Evolutionary conservation across 768 basidiomycete species (phyloP), one percentile per base, ranked within the genome.

Genomic region (Leucocoprinus leucothites): DNA sequence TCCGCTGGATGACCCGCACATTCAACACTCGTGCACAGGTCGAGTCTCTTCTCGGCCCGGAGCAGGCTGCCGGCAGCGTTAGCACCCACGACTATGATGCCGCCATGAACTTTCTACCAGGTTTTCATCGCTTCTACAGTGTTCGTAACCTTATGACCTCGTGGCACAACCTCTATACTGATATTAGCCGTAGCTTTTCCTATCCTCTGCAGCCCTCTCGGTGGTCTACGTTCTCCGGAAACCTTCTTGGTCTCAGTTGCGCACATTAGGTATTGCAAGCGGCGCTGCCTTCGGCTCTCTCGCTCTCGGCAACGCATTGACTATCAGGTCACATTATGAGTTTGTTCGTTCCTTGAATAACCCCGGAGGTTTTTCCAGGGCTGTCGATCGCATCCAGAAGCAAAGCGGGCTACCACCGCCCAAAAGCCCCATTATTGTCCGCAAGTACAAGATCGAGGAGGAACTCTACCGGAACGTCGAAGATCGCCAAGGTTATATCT

Each of bases 51-150:
- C 74, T 85, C 21, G 65, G 71, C 3, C 82, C 82, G 47, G 76
- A 85, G 59, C 74, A 75, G 47, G 78, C 83, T 31, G 63, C 69
- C n/a, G 82, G 80, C 14, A 71, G 73, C 59, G 67, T 84, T 54
- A 73, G 76, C 3, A 63, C 61, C 18, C 77, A 74, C 51, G 86
- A 89, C 72, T 87, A 79, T 64, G 74, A 85, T 0, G 65, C 77
- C 9, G 80, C 85, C 3, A 63, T 73, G 54, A 64, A 64, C 24
- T 88, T 87, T 71, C 67, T 84, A 24, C 78, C 84, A 35, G 77
- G 75, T 36, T 61, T 64, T n/a, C 68, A 72, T 54, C 71, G 69
- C 42, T 64, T 68, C 59, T 74, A 74, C 60, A 67, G 64, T 36
- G 76, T 79, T 53, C 54, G 73, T 69, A 43, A 42, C 38, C 25